phyloP scores from a whole-genome alignment of 2,329 filamentous ascomycete genomes.

The Alternaria incomplexa region DNA sequence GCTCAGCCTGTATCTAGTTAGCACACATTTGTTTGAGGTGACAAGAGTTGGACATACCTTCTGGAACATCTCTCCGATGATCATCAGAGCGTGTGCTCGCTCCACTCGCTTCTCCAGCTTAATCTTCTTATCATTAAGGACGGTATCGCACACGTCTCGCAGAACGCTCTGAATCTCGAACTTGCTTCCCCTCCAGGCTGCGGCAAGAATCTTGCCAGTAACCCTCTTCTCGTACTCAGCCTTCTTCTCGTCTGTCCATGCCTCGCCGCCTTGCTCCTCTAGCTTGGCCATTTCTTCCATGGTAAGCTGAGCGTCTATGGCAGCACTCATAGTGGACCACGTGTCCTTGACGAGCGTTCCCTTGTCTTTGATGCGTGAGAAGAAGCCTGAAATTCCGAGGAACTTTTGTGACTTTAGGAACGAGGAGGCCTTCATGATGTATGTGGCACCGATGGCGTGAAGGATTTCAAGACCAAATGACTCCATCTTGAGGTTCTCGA shows the following conservation, averaged over 20 bases:
- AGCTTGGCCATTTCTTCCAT: slow-evolving; percentile 99
- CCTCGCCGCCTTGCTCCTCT: slow-evolving; percentile 92
- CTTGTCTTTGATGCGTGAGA: slow-evolving; percentile 93
- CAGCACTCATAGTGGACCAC: slow-evolving; percentile 95
- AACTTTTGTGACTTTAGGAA: slow-evolving; percentile 96
- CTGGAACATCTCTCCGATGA: slow-evolving; percentile 87
- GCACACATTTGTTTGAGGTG: not conserved
- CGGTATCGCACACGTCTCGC: slow-evolving; percentile 89
- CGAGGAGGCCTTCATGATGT: slow-evolving; percentile 83
- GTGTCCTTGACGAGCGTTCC: slow-evolving; percentile 96
- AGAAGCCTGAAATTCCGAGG: slow-evolving; percentile 94
- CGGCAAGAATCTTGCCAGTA: slow-evolving; percentile 96
- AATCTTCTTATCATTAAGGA: slow-evolving; percentile 81
- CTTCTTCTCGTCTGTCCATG: slow-evolving; percentile 98
- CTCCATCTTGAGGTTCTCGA: slow-evolving; percentile 99
- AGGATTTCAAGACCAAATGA: slow-evolving; percentile 96
- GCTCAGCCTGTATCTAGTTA: slow-evolving; percentile 68
- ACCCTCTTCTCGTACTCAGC: slow-evolving; percentile 94
- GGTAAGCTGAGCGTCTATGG: slow-evolving; percentile 95
- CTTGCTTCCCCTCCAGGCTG: slow-evolving; percentile 94
- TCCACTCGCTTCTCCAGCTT: slow-evolving; percentile 85
- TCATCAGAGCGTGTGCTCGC: slow-evolving; percentile 84
- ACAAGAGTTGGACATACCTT: slow-evolving; percentile 65
- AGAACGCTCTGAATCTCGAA: slow-evolving; percentile 98
- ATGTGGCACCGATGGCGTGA: slow-evolving; percentile 91